Evolutionary conservation across 1,284 basidiomycete species (phyloP).

Genomic region (Boletus albobrunnescens): DNA sequence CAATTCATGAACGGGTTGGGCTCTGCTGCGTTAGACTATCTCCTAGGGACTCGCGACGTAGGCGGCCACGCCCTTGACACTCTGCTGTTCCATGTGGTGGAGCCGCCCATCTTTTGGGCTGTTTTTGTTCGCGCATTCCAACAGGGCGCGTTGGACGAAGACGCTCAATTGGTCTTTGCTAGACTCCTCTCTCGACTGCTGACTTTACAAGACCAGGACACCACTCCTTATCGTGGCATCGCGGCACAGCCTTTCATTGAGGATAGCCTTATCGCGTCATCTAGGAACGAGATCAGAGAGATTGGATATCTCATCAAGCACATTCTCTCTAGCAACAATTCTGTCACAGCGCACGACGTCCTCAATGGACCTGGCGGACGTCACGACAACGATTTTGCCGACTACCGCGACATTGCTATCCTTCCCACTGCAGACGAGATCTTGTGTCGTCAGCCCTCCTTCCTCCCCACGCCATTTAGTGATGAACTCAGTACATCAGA

Average conservation of each 20-base stretch:
- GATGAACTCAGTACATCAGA: slow-evolving; percentile 40
- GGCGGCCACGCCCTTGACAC: slow-evolving; percentile 30
- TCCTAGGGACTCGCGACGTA: slow-evolving; percentile 39
- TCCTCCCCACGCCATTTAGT: slow-evolving; percentile 24
- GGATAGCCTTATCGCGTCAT: slow-evolving; percentile 29
- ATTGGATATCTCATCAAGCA: slow-evolving; percentile 44
- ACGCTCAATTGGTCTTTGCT: slow-evolving; percentile 41
- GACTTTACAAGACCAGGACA: slow-evolving; percentile 13
- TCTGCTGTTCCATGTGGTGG: slow-evolving; percentile 40
- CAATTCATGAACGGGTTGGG: slow-evolving; percentile 45
- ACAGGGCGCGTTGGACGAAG: slow-evolving; percentile 33
- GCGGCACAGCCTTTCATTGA: slow-evolving; percentile 17
- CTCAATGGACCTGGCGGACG: slow-evolving; percentile 48
- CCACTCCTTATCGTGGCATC: slow-evolving; percentile 16
- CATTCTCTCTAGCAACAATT: slow-evolving; percentile 28
- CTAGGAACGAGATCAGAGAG: slow-evolving; percentile 32
- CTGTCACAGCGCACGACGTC: slow-evolving; percentile 7
- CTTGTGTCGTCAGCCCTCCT: slow-evolving; percentile 32
- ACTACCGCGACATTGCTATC: slow-evolving; percentile 55
- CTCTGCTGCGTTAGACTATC: slow-evolving; percentile 33
- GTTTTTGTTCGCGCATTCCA: slow-evolving; percentile 39
- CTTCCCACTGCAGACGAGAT: slow-evolving; percentile 61
- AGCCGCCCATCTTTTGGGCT: slow-evolving; percentile 55
- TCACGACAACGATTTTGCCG: slow-evolving; percentile 60
- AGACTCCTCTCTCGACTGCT: slow-evolving; percentile 49